phyloP scores from a whole-genome alignment of 768 basidiomycete genomes.

The Pleurotus salmoneostramineus region DNA sequence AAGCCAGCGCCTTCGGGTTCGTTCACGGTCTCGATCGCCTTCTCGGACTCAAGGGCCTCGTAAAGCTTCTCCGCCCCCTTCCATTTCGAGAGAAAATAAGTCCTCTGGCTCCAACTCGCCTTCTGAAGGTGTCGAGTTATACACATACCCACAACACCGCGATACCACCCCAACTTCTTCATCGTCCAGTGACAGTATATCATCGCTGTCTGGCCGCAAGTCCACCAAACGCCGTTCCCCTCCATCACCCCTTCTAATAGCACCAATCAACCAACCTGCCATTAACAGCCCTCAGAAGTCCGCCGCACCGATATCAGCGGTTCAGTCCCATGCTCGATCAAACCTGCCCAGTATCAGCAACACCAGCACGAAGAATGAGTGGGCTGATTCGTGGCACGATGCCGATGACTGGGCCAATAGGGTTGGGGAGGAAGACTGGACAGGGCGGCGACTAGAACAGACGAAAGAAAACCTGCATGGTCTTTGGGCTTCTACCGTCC shows the following conservation, averaged over 20 bases:
- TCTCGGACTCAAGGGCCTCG: constrained; percentile 14
- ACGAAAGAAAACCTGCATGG: constrained; percentile 27
- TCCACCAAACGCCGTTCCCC: constrained; percentile 32
- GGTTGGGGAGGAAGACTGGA: constrained; percentile 45
- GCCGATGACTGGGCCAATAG: constrained; percentile 49
- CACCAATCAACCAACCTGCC: constrained; percentile 24
- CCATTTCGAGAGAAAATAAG: constrained; percentile 36
- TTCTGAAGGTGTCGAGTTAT: constrained; percentile 30
- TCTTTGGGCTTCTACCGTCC: constrained; percentile 16
- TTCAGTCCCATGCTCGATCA: not conserved
- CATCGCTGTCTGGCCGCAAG: constrained; percentile 27
- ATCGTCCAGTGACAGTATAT: constrained; percentile 14
- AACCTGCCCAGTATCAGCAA: constrained; percentile 12
- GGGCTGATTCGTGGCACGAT: constrained; percentile 53
- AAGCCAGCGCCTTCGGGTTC: constrained; percentile 25
- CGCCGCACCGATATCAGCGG: constrained; percentile 10
- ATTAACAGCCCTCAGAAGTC: constrained; percentile 26
- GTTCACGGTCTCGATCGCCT: constrained; percentile 30
- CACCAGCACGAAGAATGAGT: constrained; percentile 21
- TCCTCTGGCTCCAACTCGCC: constrained; percentile 29
- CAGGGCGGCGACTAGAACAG: constrained; percentile 32
- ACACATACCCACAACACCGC: constrained; percentile 63
- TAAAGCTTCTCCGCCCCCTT: constrained; percentile 18
- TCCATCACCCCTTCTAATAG: constrained; percentile 37
- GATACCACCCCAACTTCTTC: constrained; percentile 33